Evolutionary conservation across 768 basidiomycete species (phyloP).

Genomic region (Exsudoporus frostii): DNA sequence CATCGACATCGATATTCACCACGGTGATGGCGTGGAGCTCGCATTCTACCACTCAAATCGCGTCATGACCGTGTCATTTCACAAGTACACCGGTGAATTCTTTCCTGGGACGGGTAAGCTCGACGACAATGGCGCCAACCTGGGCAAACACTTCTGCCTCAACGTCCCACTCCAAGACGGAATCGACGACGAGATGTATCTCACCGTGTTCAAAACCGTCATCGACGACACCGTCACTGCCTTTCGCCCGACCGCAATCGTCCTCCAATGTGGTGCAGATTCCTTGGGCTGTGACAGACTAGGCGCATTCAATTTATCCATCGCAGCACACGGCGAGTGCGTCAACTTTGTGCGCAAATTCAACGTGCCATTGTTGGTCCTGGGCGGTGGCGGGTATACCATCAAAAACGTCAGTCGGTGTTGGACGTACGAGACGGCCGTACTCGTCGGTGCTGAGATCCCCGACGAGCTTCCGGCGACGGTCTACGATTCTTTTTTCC

Average conservation of each 20-base stretch:
- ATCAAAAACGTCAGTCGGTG: conserved; percentile 97
- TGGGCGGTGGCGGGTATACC: conserved; percentile 96
- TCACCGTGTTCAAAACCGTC: conserved; percentile 92
- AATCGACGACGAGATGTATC: conserved; percentile 96
- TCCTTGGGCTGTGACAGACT: conserved; percentile 92
- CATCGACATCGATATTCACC: conserved; percentile 99
- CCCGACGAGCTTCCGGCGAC: conserved; percentile 87
- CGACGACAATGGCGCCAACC: conserved; percentile 84
- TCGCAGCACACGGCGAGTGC: conserved; percentile 97
- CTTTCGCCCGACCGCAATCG: conserved; percentile 87
- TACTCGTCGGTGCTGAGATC: conserved; percentile 79
- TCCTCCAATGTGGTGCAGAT: conserved; percentile 96
- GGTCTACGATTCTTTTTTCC: conserved; percentile 91
- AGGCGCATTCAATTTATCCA: conserved; percentile 96
- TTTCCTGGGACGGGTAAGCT: conserved; percentile 97
- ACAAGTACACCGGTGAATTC: conserved; percentile 98
- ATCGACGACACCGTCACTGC: conserved; percentile 90
- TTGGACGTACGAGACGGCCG: conserved; percentile 97
- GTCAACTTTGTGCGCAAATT: conserved; percentile 95
- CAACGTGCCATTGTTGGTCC: conserved; percentile 82
- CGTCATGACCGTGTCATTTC: conserved; percentile 99
- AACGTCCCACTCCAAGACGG: conserved; percentile 96
- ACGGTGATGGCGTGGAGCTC: conserved; percentile 97
- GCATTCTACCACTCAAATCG: conserved; percentile 97
- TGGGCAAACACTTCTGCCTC: conserved; percentile 91